These are phyloP conservation scores for Chlamydomonas schloesseri DNA, from an alignment of 139 green algal species.

Conservation along the genomic window DNA sequence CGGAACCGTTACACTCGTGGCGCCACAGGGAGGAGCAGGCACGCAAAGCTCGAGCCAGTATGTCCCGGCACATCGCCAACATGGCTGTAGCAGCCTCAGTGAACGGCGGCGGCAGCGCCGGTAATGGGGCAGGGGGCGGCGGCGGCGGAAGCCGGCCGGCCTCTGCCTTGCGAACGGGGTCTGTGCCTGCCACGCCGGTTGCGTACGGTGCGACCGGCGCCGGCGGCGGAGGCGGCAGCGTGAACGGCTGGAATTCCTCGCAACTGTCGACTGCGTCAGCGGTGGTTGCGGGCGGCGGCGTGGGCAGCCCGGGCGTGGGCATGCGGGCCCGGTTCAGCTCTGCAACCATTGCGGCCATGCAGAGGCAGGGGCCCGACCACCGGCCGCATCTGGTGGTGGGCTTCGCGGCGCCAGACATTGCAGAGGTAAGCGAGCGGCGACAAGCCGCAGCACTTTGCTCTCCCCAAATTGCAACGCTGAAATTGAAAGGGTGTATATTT, in stretches of 20 bases:
- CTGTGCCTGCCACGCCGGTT: too few relatives aligned
- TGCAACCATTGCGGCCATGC: neutral
- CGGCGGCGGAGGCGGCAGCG: too few relatives aligned
- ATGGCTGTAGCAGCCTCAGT: neutral
- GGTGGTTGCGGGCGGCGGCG: too few relatives aligned
- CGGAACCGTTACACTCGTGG: too few relatives aligned
- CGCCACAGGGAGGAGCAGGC: slow-evolving; percentile 40
- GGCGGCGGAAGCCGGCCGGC: neutral
- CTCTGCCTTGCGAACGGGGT: neutral
- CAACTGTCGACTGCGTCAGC: too few relatives aligned
- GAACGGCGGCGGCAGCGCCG: neutral
- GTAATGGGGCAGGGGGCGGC: neutral
- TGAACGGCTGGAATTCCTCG: too few relatives aligned
- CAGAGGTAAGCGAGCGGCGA: too few relatives aligned
- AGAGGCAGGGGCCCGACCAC: slow-evolving; percentile 1
- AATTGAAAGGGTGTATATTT: too few relatives aligned
- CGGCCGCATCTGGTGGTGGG: slow-evolving; percentile 13
- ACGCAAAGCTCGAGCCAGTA: slow-evolving; percentile 17
- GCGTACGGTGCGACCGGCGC: too few relatives aligned
- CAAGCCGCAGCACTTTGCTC: too few relatives aligned
- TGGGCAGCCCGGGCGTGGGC: neutral
- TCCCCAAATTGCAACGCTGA: too few relatives aligned
- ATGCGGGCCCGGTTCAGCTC: slow-evolving; percentile 14
- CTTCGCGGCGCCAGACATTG: slow-evolving; percentile 27
- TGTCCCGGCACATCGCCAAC: neutral